A percentile compares a stretch with the other conserved stretches of the same genome.
Evolutionary conservation across 192 early-diverging fungal species (phyloP).

Genomic region (Spinellus fusiger): DNA sequence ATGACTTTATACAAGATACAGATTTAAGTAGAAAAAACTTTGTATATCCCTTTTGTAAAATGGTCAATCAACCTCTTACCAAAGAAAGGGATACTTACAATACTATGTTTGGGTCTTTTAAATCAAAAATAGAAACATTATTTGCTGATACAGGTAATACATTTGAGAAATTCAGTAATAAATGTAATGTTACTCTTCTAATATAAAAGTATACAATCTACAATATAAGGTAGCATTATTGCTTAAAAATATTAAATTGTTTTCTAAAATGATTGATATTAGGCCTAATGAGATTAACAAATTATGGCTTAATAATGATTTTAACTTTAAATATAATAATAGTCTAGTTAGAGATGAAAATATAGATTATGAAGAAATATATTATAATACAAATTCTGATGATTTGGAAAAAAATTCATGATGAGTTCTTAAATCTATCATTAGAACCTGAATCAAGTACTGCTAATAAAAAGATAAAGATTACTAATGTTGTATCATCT

Average conservation of each 20-base stretch:
- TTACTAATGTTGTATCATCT: no score
- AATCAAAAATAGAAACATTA: conserved; percentile 1
- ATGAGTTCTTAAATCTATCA: neutral
- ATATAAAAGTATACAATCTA: conserved; percentile 6
- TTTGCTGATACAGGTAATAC: neutral
- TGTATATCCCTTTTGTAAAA: conserved; percentile 6
- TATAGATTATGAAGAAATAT: conserved; percentile 5
- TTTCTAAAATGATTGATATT: neutral
- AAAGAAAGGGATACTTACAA: neutral
- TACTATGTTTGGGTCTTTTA: neutral
- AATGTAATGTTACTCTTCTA: neutral
- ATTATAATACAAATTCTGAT: neutral
- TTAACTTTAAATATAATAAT: conserved; percentile 3
- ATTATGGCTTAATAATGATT: neutral
- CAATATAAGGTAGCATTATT: neutral
- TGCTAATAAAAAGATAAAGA: no score
- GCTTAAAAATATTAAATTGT: conserved; percentile 2
- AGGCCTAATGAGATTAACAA: neutral
- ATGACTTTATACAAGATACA: neutral
- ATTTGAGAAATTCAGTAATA: conserved; percentile 8
- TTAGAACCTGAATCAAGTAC: neutral
- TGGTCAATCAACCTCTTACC: neutral
- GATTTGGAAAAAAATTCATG: neutral
- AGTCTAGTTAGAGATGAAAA: conserved; percentile 1
- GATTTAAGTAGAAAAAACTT: neutral